Percentiles rank a stretch among this genome's conserved stretches.
Conservation (phyloP, 768 basidiomycete species). For the Tulasnella sp. region DNA sequence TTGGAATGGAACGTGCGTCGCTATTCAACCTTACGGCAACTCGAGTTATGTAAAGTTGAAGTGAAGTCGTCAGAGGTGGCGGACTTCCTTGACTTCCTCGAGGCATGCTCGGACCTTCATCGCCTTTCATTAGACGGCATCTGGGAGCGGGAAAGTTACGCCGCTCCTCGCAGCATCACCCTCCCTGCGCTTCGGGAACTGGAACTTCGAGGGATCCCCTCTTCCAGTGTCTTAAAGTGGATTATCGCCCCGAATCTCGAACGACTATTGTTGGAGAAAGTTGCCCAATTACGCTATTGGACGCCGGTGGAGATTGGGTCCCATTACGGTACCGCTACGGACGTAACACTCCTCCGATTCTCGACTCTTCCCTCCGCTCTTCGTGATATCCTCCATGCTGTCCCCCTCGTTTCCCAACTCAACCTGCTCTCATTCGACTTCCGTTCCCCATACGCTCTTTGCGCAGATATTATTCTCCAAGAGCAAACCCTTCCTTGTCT, state of each 20-base stretch:
- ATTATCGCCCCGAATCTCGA: not conserved
- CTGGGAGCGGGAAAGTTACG: not conserved
- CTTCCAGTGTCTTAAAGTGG: not conserved
- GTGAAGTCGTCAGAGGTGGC: not conserved
- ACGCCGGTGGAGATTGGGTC: not conserved
- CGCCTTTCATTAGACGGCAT: not conserved
- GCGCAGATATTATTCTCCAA: not conserved
- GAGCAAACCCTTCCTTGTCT: not conserved
- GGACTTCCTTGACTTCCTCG: conserved; percentile 17
- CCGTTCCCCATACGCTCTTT: not conserved
- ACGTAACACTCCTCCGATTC: not conserved
- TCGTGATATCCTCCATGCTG: not conserved
- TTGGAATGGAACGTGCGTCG: not conserved
- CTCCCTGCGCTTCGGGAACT: conserved; percentile 12
- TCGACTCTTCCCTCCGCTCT: conserved; percentile 8
- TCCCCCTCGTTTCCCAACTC: not conserved
- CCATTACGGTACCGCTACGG: not conserved
- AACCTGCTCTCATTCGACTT: not conserved
- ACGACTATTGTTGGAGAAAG: not conserved
- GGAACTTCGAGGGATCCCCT: conserved; percentile 3
- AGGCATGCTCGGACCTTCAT: conserved; percentile 5
- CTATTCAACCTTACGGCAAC: not conserved
- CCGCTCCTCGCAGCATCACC: not conserved
- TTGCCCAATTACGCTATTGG: conserved; percentile 1
- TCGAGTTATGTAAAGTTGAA: not conserved